Evolutionary conservation across 371 early-diverging fungal genomes (phyloP).

Genomic region (Rhizopus delemar): DNA sequence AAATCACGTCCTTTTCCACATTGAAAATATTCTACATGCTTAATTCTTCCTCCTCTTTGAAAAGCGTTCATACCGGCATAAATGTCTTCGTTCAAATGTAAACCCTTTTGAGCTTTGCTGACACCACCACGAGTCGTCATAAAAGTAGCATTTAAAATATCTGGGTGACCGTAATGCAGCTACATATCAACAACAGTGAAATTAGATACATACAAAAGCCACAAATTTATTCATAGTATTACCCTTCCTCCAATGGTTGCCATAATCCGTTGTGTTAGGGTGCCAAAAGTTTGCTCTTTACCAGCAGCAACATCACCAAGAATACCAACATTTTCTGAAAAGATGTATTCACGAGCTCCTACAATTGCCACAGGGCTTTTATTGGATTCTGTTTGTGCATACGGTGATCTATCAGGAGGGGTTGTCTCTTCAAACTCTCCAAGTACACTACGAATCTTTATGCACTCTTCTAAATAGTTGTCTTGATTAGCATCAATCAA

Average conservation of each 20-base stretch:
- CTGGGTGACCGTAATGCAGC: constrained; percentile 91
- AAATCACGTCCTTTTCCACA: constrained; percentile 93
- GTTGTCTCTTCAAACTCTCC: constrained; percentile 85
- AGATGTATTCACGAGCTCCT: constrained; percentile 89
- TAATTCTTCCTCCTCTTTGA: constrained; percentile 83
- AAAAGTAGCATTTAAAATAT: constrained; percentile 86
- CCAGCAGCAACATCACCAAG: constrained; percentile 91
- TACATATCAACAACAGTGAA: constrained; percentile 10
- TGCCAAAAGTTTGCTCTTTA: constrained; percentile 90
- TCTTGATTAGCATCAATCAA: constrained; percentile 93
- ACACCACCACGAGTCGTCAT: constrained; percentile 90
- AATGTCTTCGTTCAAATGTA: constrained; percentile 92
- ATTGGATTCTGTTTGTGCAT: constrained; percentile 49
- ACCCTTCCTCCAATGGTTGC: constrained; percentile 78
- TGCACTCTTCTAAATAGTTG: constrained; percentile 85
- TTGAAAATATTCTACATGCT: constrained; percentile 90
- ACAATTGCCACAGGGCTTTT: constrained; percentile 86
- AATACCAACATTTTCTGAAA: constrained; percentile 86
- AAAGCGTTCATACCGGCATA: constrained; percentile 92
- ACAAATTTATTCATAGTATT: too few relatives aligned
- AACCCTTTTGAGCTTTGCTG: constrained; percentile 88
- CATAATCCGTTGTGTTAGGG: constrained; percentile 85
- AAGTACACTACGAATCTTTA: constrained; percentile 85
- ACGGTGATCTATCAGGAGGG: constrained; percentile 66
- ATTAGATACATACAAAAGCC: too few relatives aligned